A percentile compares a stretch with the other conserved stretches of the same genome.
These are phyloP conservation scores for Scedosporium dehoogii DNA, from an alignment of 2,329 filamentous ascomycete genomes.

Conservation along the genomic window DNA sequence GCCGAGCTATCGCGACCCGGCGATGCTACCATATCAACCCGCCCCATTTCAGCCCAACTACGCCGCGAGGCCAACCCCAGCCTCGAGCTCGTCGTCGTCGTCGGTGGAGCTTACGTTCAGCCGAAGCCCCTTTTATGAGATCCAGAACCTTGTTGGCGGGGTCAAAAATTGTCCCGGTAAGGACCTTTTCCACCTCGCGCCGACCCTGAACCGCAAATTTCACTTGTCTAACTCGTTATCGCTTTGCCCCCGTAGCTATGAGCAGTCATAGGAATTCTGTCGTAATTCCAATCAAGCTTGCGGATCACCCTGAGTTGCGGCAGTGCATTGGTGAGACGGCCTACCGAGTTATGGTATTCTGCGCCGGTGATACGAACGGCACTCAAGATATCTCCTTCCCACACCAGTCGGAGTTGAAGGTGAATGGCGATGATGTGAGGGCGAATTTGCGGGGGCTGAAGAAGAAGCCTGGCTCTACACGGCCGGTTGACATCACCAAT, in stretches of 20 bases:
- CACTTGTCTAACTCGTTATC: constrained; percentile 12
- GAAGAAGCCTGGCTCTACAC: constrained; percentile 90
- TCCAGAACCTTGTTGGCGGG: constrained; percentile 54
- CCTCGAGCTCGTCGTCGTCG: not conserved
- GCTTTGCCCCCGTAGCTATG: constrained; percentile 37
- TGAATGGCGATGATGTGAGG: constrained; percentile 81
- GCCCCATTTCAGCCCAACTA: not conserved
- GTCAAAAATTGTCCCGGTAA: constrained; percentile 64
- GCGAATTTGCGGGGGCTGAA: constrained; percentile 92
- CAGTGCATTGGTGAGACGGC: constrained; percentile 50
- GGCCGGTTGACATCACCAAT: constrained; percentile 82
- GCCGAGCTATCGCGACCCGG: not conserved
- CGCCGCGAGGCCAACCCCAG: not conserved
- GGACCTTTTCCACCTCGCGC: constrained; percentile 14
- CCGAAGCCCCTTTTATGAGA: constrained; percentile 74
- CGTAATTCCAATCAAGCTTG: constrained; percentile 31
- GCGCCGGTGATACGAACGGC: constrained; percentile 54
- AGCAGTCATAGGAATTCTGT: constrained; percentile 43
- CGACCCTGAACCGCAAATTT: not conserved
- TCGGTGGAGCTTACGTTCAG: constrained; percentile 35
- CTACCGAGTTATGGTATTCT: constrained; percentile 73
- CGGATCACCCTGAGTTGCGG: constrained; percentile 41
- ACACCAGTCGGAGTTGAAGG: constrained; percentile 82
- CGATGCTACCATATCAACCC: not conserved
- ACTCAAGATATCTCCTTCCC: constrained; percentile 79